These are phyloP conservation scores for Coniochaeta hoffmannii DNA, from an alignment of 2,329 filamentous ascomycete genomes.

Conservation along the genomic window DNA sequence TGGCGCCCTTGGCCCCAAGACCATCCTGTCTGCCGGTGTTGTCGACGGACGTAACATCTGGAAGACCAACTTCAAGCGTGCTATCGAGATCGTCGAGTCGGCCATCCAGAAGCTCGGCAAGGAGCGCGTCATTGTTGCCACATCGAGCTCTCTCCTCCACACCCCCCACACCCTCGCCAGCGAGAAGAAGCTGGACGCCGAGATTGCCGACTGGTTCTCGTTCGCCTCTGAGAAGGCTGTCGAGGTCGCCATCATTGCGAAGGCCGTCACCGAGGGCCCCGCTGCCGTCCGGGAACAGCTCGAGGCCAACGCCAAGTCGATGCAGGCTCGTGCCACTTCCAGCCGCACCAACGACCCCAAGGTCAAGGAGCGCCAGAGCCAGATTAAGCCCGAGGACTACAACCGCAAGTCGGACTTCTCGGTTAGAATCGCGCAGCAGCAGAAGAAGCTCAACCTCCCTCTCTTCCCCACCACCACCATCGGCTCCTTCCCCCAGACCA, in stretches of 20 bases:
- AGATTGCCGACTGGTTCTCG: conserved; percentile 97
- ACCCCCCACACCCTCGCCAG: conserved; percentile 95
- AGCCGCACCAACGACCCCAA: conserved; percentile 93
- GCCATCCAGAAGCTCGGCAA: conserved; percentile 93
- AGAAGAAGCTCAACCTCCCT: conserved; percentile 86
- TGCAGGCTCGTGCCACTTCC: conserved; percentile 84
- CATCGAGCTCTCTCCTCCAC: conserved; percentile 95
- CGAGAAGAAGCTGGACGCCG: conserved; percentile 95
- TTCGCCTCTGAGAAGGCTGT: conserved; percentile 92
- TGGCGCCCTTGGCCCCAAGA: conserved; percentile 76
- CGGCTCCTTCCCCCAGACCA: conserved; percentile 98
- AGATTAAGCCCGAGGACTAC: conserved; percentile 78
- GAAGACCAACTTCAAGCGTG: conserved; percentile 98
- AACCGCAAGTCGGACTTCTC: conserved; percentile 89
- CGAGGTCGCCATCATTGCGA: conserved; percentile 89
- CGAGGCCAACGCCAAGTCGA: conserved; percentile 93
- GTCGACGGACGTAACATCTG: conserved; percentile 99
- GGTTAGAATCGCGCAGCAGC: conserved; percentile 76
- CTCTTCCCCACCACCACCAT: conserved; percentile 99
- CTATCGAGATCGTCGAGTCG: conserved; percentile 83
- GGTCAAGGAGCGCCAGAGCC: conserved; percentile 93
- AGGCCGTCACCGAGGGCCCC: conserved; percentile 91
- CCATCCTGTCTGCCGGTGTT: conserved; percentile 88
- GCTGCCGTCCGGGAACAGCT: conserved; percentile 80
- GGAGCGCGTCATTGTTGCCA: conserved; percentile 94